These are phyloP conservation scores for Mycogone perniciosa DNA, from an alignment of 2,329 filamentous ascomycete species.

Conservation along the genomic window DNA sequence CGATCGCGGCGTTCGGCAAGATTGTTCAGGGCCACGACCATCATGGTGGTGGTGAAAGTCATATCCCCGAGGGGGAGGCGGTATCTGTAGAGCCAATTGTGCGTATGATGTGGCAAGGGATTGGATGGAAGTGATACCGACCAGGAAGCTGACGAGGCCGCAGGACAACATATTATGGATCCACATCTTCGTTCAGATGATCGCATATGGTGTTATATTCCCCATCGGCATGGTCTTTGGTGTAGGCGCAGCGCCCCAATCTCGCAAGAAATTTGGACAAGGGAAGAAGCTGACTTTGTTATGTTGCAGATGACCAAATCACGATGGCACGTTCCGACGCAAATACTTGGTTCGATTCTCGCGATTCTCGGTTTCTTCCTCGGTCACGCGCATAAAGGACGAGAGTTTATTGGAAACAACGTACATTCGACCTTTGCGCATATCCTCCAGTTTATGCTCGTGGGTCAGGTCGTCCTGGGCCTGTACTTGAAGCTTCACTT, in stretches of 20 bases:
- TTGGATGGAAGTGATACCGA: neutral
- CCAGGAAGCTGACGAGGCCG: conserved; percentile 24
- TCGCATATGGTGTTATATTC: conserved; percentile 88
- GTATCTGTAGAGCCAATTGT: conserved; percentile 70
- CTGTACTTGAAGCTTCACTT: conserved; percentile 86
- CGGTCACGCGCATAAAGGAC: conserved; percentile 82
- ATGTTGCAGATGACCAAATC: conserved; percentile 68
- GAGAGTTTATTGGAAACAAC: conserved; percentile 70
- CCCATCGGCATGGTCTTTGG: conserved; percentile 93
- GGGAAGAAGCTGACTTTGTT: conserved; percentile 7
- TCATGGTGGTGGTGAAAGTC: conserved; percentile 35
- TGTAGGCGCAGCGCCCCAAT: conserved; percentile 43
- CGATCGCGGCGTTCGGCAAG: conserved; percentile 20
- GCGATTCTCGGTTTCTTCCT: conserved; percentile 83
- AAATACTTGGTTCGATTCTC: conserved; percentile 66
- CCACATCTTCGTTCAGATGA: conserved; percentile 82
- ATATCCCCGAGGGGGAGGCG: conserved; percentile 62
- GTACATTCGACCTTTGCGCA: conserved; percentile 77
- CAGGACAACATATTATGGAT: conserved; percentile 83
- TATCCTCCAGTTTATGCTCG: conserved; percentile 71
- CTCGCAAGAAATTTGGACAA: neutral
- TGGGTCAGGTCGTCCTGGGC: conserved; percentile 71
- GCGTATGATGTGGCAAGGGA: conserved; percentile 26
- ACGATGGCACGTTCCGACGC: conserved; percentile 89
- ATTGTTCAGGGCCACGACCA: conserved; percentile 41